Percentiles rank a stretch among this genome's conserved stretches.
Conservation (phyloP, 1,139 yeast genomes). For the Lodderomyces elongisporus region DNA sequence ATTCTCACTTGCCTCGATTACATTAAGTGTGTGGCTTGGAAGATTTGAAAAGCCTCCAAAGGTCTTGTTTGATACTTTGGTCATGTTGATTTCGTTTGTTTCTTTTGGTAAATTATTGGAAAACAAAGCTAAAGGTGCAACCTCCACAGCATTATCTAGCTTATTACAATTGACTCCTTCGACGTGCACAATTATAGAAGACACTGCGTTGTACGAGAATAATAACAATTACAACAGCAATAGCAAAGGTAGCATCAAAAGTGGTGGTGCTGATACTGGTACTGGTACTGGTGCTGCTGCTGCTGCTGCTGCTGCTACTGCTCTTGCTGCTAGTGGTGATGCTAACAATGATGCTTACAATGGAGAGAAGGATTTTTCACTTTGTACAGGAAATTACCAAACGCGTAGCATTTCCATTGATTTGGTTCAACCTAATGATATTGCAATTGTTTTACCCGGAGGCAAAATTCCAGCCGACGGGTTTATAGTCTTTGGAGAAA, state of each 20-base stretch:
- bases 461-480: constrained; percentile 93
- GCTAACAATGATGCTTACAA: too few relatives aligned
- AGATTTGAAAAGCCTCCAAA: constrained; percentile 49
- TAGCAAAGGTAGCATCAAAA: too few relatives aligned
- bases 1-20: constrained; percentile 63
- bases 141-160: constrained; percentile 81
- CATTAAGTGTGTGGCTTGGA: constrained; percentile 37
- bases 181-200: constrained; percentile 58
- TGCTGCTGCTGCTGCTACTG: too few relatives aligned
- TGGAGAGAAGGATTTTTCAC: background rate
- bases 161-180: constrained; percentile 79
- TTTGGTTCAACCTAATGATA: constrained; percentile 70
- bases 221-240: too few relatives aligned
- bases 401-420: constrained; percentile 57
- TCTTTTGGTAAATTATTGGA: constrained; percentile 88
- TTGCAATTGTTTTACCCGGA: constrained; percentile 79
- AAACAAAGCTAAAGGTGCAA: constrained; percentile 88
- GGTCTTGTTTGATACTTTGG: constrained; percentile 80
- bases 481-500: constrained; percentile 62
- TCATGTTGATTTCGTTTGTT: constrained; percentile 79
- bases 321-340: constrained; percentile 4
- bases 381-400: constrained; percentile 14
- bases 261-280: background rate
- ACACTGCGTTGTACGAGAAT: constrained; percentile 24
- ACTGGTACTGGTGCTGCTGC: background rate